Conservation (phyloP, 1,284 basidiomycete genomes). For the Tylopilus sp. region DNA sequence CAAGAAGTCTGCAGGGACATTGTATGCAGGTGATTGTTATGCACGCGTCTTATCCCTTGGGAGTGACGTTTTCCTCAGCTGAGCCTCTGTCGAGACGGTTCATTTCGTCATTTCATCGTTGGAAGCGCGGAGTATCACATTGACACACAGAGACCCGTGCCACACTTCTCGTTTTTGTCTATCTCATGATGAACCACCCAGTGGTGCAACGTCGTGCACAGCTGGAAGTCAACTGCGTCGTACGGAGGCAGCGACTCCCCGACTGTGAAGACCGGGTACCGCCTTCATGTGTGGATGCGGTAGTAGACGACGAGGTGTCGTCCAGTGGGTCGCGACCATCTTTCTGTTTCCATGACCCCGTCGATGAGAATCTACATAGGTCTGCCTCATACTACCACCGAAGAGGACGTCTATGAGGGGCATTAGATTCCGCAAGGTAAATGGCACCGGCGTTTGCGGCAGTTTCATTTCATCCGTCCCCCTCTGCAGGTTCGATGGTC, state of each 20-base stretch:
- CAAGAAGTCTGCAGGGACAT: constrained; percentile 14
- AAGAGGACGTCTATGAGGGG: constrained; percentile 25
- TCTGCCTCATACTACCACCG: constrained; percentile 13
- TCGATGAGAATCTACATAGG: constrained; percentile 6
- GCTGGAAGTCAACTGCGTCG: constrained; percentile 37
- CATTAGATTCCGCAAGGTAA: constrained; percentile 24
- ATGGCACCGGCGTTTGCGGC: neutral
- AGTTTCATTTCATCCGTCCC: neutral
- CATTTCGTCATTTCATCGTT: neutral
- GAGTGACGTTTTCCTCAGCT: constrained; percentile 7
- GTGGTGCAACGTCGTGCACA: constrained; percentile 35
- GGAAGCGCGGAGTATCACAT: neutral
- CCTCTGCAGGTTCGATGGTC: neutral
- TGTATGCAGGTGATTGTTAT: constrained; percentile 16
- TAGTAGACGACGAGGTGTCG: constrained; percentile 35
- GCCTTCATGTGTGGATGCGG: constrained; percentile 38
- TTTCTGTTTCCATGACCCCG: no score
- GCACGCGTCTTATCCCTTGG: neutral
- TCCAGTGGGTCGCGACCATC: constrained; percentile 9
- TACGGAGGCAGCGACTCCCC: constrained; percentile 39
- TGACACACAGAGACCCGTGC: constrained; percentile 16
- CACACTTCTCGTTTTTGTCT: constrained; percentile 25
- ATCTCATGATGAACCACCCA: constrained; percentile 37
- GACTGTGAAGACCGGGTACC: constrained; percentile 35
- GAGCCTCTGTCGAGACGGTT: constrained; percentile 25